A percentile compares a stretch with the other conserved stretches of the same genome.
Conservation (phyloP, 331 rosid species). For the Phaseolus coccineus region DNA sequence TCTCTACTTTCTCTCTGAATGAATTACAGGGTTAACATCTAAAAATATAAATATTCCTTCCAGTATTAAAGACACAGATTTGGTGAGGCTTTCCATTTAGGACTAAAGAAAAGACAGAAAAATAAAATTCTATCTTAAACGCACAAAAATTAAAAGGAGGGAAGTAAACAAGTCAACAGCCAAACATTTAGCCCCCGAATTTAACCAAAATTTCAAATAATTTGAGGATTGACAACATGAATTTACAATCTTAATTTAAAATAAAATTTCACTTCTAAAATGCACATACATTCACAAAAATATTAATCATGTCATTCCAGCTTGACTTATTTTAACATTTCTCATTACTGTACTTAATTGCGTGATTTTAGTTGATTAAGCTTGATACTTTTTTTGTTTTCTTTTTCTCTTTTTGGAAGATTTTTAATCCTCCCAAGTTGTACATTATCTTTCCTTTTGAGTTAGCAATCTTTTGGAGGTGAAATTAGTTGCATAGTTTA, state of each 20-base stretch:
- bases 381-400: background rate
- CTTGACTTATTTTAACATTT: background rate
- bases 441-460: background rate
- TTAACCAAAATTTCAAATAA: background rate
- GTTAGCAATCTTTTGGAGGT: background rate
- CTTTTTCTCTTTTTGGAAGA: background rate
- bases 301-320: background rate
- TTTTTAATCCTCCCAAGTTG: background rate
- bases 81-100: background rate
- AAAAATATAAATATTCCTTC: background rate
- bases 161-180: background rate
- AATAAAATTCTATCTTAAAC: background rate
- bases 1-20: background rate
- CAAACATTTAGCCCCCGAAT: background rate
- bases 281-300: background rate
- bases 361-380: background rate
- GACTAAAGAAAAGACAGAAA: background rate
- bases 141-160: background rate
- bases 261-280: background rate
- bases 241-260: background rate
- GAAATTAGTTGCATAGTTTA: background rate
- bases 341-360: background rate
- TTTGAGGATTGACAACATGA: background rate
- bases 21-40: background rate
- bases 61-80: background rate